A percentile compares a stretch with the other conserved stretches of the same genome.
Conservation (phyloP, 2,329 filamentous ascomycete species). For the Diaporthe eres region DNA sequence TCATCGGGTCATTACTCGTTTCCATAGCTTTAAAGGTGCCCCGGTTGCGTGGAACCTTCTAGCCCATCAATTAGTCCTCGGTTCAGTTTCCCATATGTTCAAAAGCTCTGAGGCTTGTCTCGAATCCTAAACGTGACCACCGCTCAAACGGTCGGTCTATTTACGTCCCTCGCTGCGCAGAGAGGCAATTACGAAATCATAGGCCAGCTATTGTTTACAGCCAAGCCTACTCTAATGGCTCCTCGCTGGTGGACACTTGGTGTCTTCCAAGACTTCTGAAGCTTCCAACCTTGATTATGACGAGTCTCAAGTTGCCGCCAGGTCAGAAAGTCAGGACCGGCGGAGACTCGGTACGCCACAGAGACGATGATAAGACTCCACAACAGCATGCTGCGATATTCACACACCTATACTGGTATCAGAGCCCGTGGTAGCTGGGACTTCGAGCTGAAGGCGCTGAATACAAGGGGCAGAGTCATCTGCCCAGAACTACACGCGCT, state of each 20-base stretch:
- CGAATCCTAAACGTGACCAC: background rate
- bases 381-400: background rate
- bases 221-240: background rate
- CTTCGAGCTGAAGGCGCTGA: background rate
- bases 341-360: too few relatives aligned
- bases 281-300: background rate
- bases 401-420: background rate
- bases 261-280: background rate
- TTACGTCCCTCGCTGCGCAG: background rate
- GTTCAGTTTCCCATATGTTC: background rate
- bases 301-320: background rate
- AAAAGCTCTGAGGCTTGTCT: background rate
- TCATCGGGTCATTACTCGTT: constrained; percentile 12
- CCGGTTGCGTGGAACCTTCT: background rate
- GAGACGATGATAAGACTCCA: too few relatives aligned
- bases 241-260: background rate
- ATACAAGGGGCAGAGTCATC: background rate
- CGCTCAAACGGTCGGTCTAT: background rate
- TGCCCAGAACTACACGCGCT: background rate
- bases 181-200: background rate
- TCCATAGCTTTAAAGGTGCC: background rate
- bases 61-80: background rate
- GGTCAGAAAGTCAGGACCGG: background rate
- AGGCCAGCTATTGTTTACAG: too few relatives aligned
- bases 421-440: background rate